These are phyloP conservation scores for Populus deltoides DNA, from an alignment of 345 rosid species.

Conservation along the genomic window DNA sequence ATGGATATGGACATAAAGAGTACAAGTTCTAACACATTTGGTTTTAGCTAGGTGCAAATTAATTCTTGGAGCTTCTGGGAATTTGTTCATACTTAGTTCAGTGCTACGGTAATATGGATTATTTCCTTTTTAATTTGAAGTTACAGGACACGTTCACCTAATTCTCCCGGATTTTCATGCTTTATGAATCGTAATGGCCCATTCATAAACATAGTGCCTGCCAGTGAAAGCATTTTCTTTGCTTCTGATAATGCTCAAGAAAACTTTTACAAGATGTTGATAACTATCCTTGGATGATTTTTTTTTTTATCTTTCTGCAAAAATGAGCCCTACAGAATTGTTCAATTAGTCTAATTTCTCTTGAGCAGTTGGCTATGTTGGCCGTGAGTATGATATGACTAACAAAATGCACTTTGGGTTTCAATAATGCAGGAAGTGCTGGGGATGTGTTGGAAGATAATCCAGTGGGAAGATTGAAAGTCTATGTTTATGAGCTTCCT, in stretches of 20 bases:
- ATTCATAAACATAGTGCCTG: not conserved
- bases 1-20: not conserved
- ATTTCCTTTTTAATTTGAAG: not conserved
- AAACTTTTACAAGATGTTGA: not conserved
- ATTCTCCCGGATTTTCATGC: not conserved
- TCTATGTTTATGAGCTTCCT: slow-evolving; percentile 84
- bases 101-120: not conserved
- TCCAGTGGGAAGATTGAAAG: slow-evolving; percentile 92
- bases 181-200: not conserved
- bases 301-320: not conserved
- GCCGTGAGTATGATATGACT: not conserved
- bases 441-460: slow-evolving; percentile 95
- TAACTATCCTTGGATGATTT: not conserved
- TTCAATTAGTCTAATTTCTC: not conserved
- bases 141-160: not conserved
- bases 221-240: not conserved
- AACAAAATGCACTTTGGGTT: slow-evolving; percentile 4
- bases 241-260: not conserved
- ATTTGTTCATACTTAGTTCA: not conserved
- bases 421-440: slow-evolving; percentile 67
- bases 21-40: not conserved
- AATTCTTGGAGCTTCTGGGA: not conserved
- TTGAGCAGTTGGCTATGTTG: not conserved
- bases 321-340: not conserved
- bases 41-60: not conserved